phyloP scores from a whole-genome alignment of 2,329 filamentous ascomycete species.

The Penicillium sp. region DNA sequence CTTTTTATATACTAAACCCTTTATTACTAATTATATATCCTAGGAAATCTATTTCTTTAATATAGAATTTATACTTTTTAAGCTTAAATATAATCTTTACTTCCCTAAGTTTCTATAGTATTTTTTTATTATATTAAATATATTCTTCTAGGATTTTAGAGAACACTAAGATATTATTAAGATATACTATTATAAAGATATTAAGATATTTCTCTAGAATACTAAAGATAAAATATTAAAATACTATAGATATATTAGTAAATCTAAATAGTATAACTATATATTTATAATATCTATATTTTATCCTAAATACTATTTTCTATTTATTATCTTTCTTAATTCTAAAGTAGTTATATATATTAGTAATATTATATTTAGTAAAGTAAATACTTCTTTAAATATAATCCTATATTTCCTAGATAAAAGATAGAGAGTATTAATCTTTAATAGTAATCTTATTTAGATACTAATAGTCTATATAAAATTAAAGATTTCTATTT shows the following conservation, averaged over 20 bases:
- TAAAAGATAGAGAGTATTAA: not conserved
- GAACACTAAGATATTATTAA: not conserved
- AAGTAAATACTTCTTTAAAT: too few relatives aligned
- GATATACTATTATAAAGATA: slow-evolving; percentile 2
- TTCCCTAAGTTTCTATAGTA: not conserved
- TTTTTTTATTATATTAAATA: not conserved
- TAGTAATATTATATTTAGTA: slow-evolving; percentile 7
- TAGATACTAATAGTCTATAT: not conserved
- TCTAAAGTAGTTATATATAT: slow-evolving; percentile 2
- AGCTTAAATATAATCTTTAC: not conserved
- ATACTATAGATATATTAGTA: not conserved
- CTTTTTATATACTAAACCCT: not conserved
- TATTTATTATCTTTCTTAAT: slow-evolving; percentile 12
- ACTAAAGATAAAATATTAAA: slow-evolving; percentile 7
- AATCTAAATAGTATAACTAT: slow-evolving; percentile 5
- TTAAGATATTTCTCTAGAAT: not conserved
- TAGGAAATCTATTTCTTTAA: not conserved
- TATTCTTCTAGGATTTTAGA: not conserved
- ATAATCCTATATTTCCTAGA: not conserved
- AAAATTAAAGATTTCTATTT: not conserved
- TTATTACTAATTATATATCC: not conserved
- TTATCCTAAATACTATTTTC: slow-evolving; percentile 4
- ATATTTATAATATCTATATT: slow-evolving; percentile 9
- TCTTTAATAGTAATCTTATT: not conserved
- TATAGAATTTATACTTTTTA: not conserved